A percentile compares a stretch with the other conserved stretches of the same genome.
Conservation (phyloP, 2,329 filamentous ascomycete species). For the Clonostachys byssicola region DNA sequence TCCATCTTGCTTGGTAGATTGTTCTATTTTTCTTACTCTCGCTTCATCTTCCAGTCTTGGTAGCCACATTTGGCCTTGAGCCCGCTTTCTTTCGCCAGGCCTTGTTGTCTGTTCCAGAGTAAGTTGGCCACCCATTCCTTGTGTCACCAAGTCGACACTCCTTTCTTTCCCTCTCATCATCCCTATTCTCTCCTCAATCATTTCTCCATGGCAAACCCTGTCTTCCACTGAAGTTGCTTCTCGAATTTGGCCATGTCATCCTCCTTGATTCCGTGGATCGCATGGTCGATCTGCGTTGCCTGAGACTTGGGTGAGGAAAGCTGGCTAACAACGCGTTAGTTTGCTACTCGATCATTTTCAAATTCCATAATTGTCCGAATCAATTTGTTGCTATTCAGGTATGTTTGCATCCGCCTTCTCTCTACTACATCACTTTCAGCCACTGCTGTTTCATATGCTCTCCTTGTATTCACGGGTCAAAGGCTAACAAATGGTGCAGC, state of each 20-base stretch:
- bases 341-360: constrained; percentile 15
- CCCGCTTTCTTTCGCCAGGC: background rate
- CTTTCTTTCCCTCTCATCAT: no score
- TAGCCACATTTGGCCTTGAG: constrained; percentile 35
- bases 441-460: no score
- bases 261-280: no score
- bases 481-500: constrained; percentile 5
- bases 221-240: background rate
- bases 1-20: constrained; percentile 56
- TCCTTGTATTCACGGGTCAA: no score
- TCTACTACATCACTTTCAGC: background rate
- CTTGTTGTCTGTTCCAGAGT: constrained; percentile 3
- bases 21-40: constrained; percentile 56
- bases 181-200: no score
- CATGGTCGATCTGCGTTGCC: no score
- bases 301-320: no score
- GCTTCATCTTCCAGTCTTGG: constrained; percentile 50
- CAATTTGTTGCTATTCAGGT: constrained; percentile 26
- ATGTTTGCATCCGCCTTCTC: constrained; percentile 5
- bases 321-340: background rate
- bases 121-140: background rate
- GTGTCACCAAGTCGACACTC: no score
- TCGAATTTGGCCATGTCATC: background rate
- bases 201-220: background rate
- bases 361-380: constrained; percentile 19